Percentiles rank a stretch among this genome's conserved stretches.
These are phyloP conservation scores for Cutaneotrichosporon curvatum DNA, from an alignment of 1,284 basidiomycete species.

Conservation along the genomic window DNA sequence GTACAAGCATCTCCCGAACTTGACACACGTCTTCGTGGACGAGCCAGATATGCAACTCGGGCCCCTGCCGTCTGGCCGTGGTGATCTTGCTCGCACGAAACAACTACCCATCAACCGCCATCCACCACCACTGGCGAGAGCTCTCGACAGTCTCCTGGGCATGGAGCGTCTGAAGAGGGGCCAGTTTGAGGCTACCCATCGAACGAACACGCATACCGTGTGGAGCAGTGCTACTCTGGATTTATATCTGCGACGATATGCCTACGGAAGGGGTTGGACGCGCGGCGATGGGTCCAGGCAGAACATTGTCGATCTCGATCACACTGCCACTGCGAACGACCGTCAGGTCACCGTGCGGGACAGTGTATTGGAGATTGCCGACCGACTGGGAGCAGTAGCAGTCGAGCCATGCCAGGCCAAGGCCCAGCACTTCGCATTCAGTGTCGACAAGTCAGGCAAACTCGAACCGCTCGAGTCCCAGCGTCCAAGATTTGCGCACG, in stretches of 20 bases:
- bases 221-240: conserved; percentile 28
- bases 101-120: conserved; percentile 22
- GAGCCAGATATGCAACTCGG: conserved; percentile 31
- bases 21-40: conserved; percentile 28
- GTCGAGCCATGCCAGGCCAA: neutral
- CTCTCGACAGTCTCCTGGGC: conserved; percentile 18
- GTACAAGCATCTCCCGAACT: conserved; percentile 1
- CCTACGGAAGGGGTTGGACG: conserved; percentile 30
- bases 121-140: conserved; percentile 20
- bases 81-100: conserved; percentile 1
- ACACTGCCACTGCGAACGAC: conserved; percentile 13
- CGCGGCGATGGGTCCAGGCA: conserved; percentile 2
- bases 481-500: neutral
- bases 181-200: conserved; percentile 13
- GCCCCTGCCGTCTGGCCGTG: conserved; percentile 18
- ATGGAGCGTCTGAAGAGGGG: conserved; percentile 6
- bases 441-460: conserved; percentile 17
- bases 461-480: conserved; percentile 1
- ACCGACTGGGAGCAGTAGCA: neutral
- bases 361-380: conserved; percentile 10
- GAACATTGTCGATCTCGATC: conserved; percentile 25
- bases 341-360: conserved; percentile 14
- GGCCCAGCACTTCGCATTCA: conserved; percentile 24
- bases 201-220: conserved; percentile 21
- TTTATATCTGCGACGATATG: conserved; percentile 17